Evolutionary conservation across 768 basidiomycete species (phyloP).

Genomic region (Boletus sp.): DNA sequence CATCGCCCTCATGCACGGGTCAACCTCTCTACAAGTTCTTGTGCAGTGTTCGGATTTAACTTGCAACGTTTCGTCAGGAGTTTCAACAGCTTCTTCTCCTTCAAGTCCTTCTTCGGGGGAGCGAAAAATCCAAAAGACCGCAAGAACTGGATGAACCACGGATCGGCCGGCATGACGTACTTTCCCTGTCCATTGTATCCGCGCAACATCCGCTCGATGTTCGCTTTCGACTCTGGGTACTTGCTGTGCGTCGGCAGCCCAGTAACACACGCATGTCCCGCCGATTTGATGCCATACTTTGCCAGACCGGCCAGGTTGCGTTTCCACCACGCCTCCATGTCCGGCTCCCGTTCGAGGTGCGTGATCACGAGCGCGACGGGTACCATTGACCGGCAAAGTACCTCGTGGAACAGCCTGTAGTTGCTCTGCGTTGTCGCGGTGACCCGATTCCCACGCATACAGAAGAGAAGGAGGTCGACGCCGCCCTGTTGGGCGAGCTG

Average conservation of each 20-base stretch:
- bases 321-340: conserved; percentile 34
- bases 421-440: conserved; percentile 35
- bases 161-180: conserved; percentile 21
- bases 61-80: conserved; percentile 25
- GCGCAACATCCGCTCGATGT: conserved; percentile 13
- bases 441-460: conserved; percentile 38
- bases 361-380: conserved; percentile 32
- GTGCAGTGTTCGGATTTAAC: conserved; percentile 15
- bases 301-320: conserved; percentile 22
- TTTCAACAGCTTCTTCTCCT: conserved; percentile 16
- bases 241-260: conserved; percentile 15
- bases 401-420: conserved; percentile 37
- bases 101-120: conserved; percentile 13
- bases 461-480: conserved; percentile 40
- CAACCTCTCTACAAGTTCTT: conserved; percentile 15
- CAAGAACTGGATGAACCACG: conserved; percentile 25
- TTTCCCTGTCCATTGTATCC: conserved; percentile 14
- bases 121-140: conserved; percentile 16
- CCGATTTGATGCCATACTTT: conserved; percentile 18
- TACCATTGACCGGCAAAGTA: conserved; percentile 35
- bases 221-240: conserved; percentile 18
- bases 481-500: conserved; percentile 30
- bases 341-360: conserved; percentile 35
- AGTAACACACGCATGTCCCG: conserved; percentile 34
- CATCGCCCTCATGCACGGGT: neutral